Evolutionary conservation across 768 basidiomycete genomes (phyloP), one percentile per base, ranked within the genome.

Genomic region (Tricholoma hemisulphureum): DNA sequence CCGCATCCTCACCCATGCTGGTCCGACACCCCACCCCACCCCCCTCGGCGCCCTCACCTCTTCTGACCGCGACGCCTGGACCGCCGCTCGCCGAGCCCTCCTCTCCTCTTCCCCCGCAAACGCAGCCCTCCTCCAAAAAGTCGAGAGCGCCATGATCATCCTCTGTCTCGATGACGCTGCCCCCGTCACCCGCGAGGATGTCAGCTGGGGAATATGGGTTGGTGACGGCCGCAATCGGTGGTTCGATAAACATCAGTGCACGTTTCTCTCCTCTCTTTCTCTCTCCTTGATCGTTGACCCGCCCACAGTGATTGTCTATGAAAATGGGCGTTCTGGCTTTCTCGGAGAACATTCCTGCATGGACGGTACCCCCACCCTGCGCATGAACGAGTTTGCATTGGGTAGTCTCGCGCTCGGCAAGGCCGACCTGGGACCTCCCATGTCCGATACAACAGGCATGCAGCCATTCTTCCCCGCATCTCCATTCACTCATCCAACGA

Each of bases 191-290:
- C 80, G 93, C 37, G 91, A 96, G 62, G 86, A 91, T 26, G 79
- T 89, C 11, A 89, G 89, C 56, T 89, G 90, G 87, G 78, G 74
- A 18, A 84, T 85, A 50, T 98, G 96, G 95, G 87, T 87, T 21
- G 96, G 95, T 29, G 83, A 96, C 63, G 95, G 93, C 21, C 78
- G 86, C 51, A 97, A 96, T 71, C 78, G 96, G 58, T 99, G 90
- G 80, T 98, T 88, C 68, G 97, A 98, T 78, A 99, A 99, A 73
- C 96, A 98, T 68, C 92, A 98, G 68, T 66, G 93, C 94, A 69
- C 31, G 88, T 79, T 4, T 39, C n/a, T 41, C 16, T n/a, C 24
- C 3, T 53, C 26, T 43, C 28, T 18, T n/a, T 16, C 45, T 16
- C 14, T 23, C 29, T 45, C 5, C 21, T 20, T 2, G 14, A 18